phyloP scores from a whole-genome alignment of 1,139 yeast genomes.

The Meyerozyma sp. region DNA sequence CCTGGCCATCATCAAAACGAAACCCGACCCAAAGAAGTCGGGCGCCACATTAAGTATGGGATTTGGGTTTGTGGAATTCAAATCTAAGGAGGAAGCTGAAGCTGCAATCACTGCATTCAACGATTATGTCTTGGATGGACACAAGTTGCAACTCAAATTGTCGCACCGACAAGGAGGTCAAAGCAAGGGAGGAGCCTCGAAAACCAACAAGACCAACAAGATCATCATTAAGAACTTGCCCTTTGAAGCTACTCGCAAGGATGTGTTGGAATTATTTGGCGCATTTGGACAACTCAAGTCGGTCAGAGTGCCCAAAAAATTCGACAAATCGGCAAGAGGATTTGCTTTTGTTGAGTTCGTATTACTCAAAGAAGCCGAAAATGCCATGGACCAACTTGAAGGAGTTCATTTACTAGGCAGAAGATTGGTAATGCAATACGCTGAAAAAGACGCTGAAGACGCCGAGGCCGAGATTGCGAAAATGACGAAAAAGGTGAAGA shows the following conservation, averaged over 20 bases:
- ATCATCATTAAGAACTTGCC: slow-evolving; percentile 95
- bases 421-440: slow-evolving; percentile 91
- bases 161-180: slow-evolving; percentile 63
- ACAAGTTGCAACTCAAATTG: slow-evolving; percentile 79
- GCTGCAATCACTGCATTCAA: slow-evolving; percentile 71
- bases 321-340: slow-evolving; percentile 93
- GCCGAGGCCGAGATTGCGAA: slow-evolving; percentile 88
- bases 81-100: slow-evolving; percentile 69
- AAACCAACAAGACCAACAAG: slow-evolving; percentile 49
- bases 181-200: slow-evolving; percentile 17
- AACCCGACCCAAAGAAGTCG: slow-evolving; percentile 76
- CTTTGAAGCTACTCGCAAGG: slow-evolving; percentile 91
- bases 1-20: slow-evolving; percentile 77
- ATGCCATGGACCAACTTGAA: slow-evolving; percentile 89
- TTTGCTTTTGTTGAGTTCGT: slow-evolving; percentile 95
- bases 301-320: slow-evolving; percentile 93
- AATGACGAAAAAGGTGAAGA: slow-evolving; percentile 81
- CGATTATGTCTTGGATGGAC: slow-evolving; percentile 82
- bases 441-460: slow-evolving; percentile 73
- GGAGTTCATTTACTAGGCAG: slow-evolving; percentile 98
- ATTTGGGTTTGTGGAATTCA: slow-evolving; percentile 92
- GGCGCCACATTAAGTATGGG: slow-evolving; percentile 84
- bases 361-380: slow-evolving; percentile 86
- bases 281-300: slow-evolving; percentile 93
- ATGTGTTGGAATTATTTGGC: slow-evolving; percentile 82